phyloP scores from a whole-genome alignment of 352 stramenopile species.

The Saprolegnia diclina region DNA sequence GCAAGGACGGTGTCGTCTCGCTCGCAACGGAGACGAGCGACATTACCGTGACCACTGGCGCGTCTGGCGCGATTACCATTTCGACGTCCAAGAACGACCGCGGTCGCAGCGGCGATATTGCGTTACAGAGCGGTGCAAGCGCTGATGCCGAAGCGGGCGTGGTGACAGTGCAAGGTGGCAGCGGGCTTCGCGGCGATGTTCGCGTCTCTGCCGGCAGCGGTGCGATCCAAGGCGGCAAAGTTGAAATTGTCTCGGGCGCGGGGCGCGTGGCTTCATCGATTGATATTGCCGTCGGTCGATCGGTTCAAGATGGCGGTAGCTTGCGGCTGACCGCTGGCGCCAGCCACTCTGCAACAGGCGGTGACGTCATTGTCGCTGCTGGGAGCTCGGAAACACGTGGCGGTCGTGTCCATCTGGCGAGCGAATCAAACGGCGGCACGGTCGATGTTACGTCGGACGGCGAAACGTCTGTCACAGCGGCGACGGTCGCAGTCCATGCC shows the following conservation, averaged over 20 bases:
- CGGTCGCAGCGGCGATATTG: not conserved
- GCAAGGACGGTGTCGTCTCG: not conserved
- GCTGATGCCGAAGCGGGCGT: not conserved
- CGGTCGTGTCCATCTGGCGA: not conserved
- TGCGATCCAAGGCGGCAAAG: not conserved
- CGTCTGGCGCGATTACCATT: not conserved
- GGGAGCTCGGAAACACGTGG: constrained; percentile 10
- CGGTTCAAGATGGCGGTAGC: not conserved
- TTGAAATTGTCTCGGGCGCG: constrained; percentile 1
- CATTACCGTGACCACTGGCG: constrained; percentile 3
- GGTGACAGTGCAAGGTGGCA: constrained; percentile 5
- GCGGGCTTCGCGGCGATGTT: not conserved
- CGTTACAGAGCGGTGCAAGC: not conserved
- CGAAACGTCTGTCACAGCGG: not conserved
- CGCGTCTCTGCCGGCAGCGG: not conserved
- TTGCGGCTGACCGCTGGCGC: constrained; percentile 9
- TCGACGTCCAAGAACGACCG: constrained; percentile 4
- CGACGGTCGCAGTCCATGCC: not conserved
- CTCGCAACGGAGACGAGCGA: not conserved
- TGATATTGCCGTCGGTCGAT: constrained; percentile 16
- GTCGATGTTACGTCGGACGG: not conserved
- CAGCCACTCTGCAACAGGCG: constrained; percentile 19
- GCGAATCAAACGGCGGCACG: constrained; percentile 14
- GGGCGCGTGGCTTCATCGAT: not conserved
- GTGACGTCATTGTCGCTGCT: constrained; percentile 30